Conservation (phyloP, 306 rosid species). For the Carpinus viminea region DNA sequence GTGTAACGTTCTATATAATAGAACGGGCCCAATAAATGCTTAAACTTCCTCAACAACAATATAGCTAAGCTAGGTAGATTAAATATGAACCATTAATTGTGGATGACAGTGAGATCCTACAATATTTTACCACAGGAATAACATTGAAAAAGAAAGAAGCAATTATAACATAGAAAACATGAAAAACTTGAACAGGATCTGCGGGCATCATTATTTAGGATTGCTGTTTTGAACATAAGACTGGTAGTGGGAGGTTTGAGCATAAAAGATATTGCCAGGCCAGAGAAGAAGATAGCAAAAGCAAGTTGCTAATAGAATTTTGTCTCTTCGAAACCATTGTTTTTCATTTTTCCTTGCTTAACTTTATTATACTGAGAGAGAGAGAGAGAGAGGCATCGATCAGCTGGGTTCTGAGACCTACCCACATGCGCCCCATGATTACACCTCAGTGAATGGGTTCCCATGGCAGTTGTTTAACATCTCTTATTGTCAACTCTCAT, state of each 20-base stretch:
- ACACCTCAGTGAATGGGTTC: conserved; percentile 59
- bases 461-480: conserved; percentile 37
- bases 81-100: no score
- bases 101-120: no score
- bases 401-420: conserved; percentile 42
- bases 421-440: conserved; percentile 77
- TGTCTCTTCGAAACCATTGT: conserved; percentile 28
- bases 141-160: conserved; percentile 8
- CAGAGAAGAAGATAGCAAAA: conserved; percentile 39
- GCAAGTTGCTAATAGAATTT: conserved; percentile 30
- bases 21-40: no score
- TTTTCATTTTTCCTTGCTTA: background rate
- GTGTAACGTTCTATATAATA: no score
- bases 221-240: conserved; percentile 21
- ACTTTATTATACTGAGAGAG: conserved; percentile 7
- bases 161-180: background rate
- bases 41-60: no score
- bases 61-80: no score
- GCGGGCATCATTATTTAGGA: conserved; percentile 3
- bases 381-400: conserved; percentile 20
- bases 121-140: background rate
- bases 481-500: conserved; percentile 44
- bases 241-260: conserved; percentile 29
- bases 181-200: conserved; percentile 18
- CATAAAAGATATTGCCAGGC: conserved; percentile 49